A percentile compares a stretch with the other conserved stretches of the same genome.
These are phyloP conservation scores for Chaetomium cochliodes DNA, from an alignment of 495 filamentous ascomycete species.

Conservation along the genomic window DNA sequence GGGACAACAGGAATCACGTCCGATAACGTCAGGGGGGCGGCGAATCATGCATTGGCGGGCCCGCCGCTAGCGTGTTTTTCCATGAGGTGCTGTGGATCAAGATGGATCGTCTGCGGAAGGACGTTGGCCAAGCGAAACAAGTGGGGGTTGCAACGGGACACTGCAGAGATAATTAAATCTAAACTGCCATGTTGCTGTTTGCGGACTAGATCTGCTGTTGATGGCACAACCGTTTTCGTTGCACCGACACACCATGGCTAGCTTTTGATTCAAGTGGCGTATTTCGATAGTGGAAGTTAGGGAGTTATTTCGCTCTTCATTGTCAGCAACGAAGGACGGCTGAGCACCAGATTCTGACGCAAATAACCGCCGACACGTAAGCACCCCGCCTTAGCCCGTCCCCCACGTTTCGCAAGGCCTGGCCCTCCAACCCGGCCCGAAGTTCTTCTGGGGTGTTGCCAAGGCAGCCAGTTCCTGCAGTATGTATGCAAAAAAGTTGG, in stretches of 20 bases:
- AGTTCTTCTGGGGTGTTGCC: conserved; percentile 1
- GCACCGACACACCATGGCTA: background rate
- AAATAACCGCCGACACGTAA: conserved; percentile 13
- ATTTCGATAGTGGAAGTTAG: no score
- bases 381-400: conserved; percentile 11
- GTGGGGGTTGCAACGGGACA: conserved; percentile 1
- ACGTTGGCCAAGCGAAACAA: conserved; percentile 5
- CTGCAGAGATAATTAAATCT: background rate
- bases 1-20: conserved; percentile 1
- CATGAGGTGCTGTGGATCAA: conserved; percentile 9
- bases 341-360: background rate
- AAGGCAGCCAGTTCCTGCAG: conserved; percentile 12
- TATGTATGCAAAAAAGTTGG: background rate
- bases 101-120: background rate
- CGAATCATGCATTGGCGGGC: conserved; percentile 19
- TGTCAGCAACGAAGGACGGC: background rate
- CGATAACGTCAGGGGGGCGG: conserved; percentile 25
- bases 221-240: background rate
- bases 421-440: background rate
- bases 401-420: conserved; percentile 7
- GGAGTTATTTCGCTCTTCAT: background rate
- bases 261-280: background rate
- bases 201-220: background rate
- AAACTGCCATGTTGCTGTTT: background rate
- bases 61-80: conserved; percentile 18